phyloP scores from a whole-genome alignment of 75 land plant genomes.

The Azolla pinnata region DNA sequence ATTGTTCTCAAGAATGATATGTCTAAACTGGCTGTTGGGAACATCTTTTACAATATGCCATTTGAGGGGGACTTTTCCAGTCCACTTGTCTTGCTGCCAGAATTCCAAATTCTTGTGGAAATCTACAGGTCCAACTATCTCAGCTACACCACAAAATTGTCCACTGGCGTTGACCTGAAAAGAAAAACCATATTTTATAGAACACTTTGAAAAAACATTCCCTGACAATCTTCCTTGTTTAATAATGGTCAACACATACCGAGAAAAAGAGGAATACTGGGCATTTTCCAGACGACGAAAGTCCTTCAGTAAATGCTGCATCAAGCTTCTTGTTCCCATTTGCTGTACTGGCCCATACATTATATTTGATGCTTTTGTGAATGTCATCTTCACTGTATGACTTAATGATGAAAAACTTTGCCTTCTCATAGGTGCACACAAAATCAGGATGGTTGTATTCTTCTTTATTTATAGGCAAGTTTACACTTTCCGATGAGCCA shows the following conservation, averaged over 20 bases:
- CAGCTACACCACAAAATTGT: conserved; percentile 64
- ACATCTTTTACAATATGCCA: conserved; percentile 70
- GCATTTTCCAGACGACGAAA: conserved; percentile 47
- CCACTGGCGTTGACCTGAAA: conserved; percentile 63
- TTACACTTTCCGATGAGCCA: conserved; percentile 23
- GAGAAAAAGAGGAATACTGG: conserved; percentile 94
- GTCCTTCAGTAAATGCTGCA: conserved; percentile 58
- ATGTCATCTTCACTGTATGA: conserved; percentile 96
- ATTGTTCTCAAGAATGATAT: conserved; percentile 57
- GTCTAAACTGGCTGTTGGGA: conserved; percentile 54
- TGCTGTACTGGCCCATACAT: conserved; percentile 87
- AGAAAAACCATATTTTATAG: neutral
- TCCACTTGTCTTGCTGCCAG: conserved; percentile 80
- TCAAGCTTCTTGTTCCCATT: conserved; percentile 92
- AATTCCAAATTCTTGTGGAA: conserved; percentile 49
- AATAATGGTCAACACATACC: conserved; percentile 25
- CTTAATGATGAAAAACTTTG: conserved; percentile 81
- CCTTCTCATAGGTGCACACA: conserved; percentile 44
- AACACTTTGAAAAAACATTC: neutral
- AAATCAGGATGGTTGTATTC: conserved; percentile 62
- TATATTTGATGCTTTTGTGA: conserved; percentile 90
- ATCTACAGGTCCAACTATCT: conserved; percentile 60
- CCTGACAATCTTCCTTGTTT: neutral
- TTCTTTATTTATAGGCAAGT: conserved; percentile 39
- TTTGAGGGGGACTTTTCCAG: conserved; percentile 48